Evolutionary conservation across 1,284 basidiomycete genomes (phyloP), one percentile per base, ranked within the genome.

Genomic region (Volvariella volvacea): DNA sequence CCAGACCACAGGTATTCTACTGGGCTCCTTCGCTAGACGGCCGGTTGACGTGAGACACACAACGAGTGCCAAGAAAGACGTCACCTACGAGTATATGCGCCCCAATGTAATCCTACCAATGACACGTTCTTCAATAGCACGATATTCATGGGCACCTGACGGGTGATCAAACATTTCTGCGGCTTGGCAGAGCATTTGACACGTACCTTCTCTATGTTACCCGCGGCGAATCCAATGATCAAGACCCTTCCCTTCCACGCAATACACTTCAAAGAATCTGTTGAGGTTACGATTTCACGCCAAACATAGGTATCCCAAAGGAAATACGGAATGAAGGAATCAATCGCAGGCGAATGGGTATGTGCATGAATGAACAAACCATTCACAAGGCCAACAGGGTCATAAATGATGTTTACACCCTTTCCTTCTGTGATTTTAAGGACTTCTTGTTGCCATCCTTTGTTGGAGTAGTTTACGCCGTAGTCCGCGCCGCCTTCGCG

Each of bases 201-300:
- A 47, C 63, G 17, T 41, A 90, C 88, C 67, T 92, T 92, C 62
- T 98, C 94, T 50, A 98, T 96, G 6, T 68, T 64, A 8, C 93
- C 91, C 8, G 80, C 85, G 4, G 89, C 92, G 64, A 96, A 94
- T 14, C 95, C 95, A 43, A 99, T 85, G 20, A 98, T 88, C 16
- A 98, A 59, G 2, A 90, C 82, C 10, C 95, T 78, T 1, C 92
- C 92, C 63, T 95, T 95, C 85, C 92, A 97, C 1, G 88, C 89
- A 47, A 95, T 91, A 60, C 91, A 94, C 62, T 95, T 95, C 48
- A 96, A 60, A 22, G 77, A 80, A 56, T 89, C 87, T 84, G 6
- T 17, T 3, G 7, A 17, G 8, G 12, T 22, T 39, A 16, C 31
- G 20, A 34, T 22, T 33, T 9, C 10, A 10, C 30, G 3, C 12